Evolutionary conservation across 164 flowering plant genomes (phyloP).

Genomic region (Berberis thunbergii): DNA sequence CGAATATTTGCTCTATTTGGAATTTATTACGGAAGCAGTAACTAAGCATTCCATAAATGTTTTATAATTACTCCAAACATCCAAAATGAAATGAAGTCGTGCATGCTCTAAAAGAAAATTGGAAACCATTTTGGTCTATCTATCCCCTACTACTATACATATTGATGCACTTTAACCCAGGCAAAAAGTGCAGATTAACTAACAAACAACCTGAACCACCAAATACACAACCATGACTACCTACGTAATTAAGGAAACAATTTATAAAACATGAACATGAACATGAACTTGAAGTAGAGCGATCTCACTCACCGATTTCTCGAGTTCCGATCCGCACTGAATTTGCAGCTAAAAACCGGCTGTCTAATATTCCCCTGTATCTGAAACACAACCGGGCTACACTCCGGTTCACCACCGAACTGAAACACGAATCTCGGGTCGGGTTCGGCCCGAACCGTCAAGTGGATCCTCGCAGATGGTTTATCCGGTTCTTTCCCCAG

Average conservation of each 20-base stretch:
- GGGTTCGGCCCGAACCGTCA: conserved; percentile 74
- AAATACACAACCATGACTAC: no score
- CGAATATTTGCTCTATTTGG: no score
- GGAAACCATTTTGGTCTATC: no score
- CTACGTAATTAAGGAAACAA: neutral
- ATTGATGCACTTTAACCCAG: no score
- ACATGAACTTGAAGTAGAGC: neutral
- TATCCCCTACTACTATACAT: no score
- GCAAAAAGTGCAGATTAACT: no score
- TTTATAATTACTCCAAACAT: no score
- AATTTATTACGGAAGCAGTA: no score
- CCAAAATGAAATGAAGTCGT: no score
- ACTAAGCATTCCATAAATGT: no score
- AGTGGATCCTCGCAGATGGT: conserved; percentile 43
- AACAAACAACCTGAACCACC: no score
- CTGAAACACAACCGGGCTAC: conserved; percentile 92
- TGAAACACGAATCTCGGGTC: conserved; percentile 90
- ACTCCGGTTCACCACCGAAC: conserved; percentile 96
- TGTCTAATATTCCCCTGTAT: conserved; percentile 75
- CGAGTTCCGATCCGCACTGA: conserved; percentile 71
- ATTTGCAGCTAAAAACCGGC: conserved; percentile 96
- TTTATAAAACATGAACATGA: conserved; percentile 5
- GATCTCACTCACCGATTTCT: conserved; percentile 50
- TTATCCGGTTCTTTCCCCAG: conserved; percentile 37
- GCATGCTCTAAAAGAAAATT: no score